Conservation (phyloP, 768 basidiomycete species). For the Mycena latifolia region DNA sequence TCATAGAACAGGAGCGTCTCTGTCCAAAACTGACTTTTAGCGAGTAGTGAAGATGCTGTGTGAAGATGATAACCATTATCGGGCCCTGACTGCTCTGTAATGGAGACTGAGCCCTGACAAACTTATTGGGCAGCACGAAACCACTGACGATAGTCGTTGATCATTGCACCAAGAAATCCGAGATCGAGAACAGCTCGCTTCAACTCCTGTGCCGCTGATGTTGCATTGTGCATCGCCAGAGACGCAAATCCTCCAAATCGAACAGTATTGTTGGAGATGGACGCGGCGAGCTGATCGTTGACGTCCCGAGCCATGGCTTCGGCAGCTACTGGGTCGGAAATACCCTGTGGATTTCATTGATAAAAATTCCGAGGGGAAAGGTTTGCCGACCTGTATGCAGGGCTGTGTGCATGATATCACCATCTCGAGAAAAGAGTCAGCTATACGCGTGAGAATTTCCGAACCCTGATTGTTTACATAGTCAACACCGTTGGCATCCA, state of each 20-base stretch:
- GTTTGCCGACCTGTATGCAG: slow-evolving; percentile 47
- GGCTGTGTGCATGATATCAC: slow-evolving; percentile 53
- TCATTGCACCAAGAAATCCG: slow-evolving; percentile 54
- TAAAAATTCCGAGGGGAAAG: neutral
- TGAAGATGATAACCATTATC: slow-evolving; percentile 44
- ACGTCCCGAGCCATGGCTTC: slow-evolving; percentile 49
- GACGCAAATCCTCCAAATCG: slow-evolving; percentile 58
- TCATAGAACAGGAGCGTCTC: slow-evolving; percentile 54
- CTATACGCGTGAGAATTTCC: neutral
- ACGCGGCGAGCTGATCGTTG: slow-evolving; percentile 51
- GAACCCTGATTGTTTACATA: slow-evolving; percentile 42
- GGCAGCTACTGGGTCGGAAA: slow-evolving; percentile 48
- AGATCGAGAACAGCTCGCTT: slow-evolving; percentile 53
- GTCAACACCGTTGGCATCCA: slow-evolving; percentile 53
- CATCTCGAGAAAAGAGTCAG: slow-evolving; percentile 43
- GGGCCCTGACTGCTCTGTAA: slow-evolving; percentile 50
- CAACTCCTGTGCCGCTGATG: slow-evolving; percentile 53
- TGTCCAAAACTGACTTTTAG: slow-evolving; percentile 13
- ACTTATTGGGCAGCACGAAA: too few species aligned
- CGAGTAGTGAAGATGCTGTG: neutral
- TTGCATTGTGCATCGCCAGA: slow-evolving; percentile 60
- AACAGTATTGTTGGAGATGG: slow-evolving; percentile 53
- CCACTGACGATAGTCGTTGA: slow-evolving; percentile 53
- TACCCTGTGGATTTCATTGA: slow-evolving; percentile 35
- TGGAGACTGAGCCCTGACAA: neutral